Evolutionary conservation across 768 basidiomycete genomes (phyloP), one percentile per base, ranked within the genome.

Genomic region (Boletus reticulatus): DNA sequence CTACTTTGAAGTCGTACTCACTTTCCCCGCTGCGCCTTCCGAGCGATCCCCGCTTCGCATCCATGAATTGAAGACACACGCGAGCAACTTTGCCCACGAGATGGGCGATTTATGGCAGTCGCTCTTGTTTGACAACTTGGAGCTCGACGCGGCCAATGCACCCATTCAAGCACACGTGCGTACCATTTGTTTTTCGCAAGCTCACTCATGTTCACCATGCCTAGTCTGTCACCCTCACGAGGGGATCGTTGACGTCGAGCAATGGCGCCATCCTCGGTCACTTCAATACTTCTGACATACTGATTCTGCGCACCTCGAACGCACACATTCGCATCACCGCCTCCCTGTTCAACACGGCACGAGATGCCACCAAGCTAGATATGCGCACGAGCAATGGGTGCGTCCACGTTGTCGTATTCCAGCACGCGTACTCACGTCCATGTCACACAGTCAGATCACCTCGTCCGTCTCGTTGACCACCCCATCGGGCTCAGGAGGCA

Each of bases 251-350:
- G 31, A 55, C 31, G 4, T 66, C 78, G 27, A 63, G 56, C 10
- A 77, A 80, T 22, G 68, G 66, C 3, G 45, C 58, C 1, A 77
- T 80, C 55, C 22, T 17, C 3, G 79, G 79, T 20, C 65, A 67
- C n/a, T 75, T 76, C 60, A 75, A 70, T 53, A 55, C 70, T 0
- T 67, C 71, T 0, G 41, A 60, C 4, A 41, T 57, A 0, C 53
- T 80, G 6, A 47, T 50, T 1, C 57, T 80, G 27, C 29, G 24
- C 19, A 78, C 76, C 0, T 68, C 69, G 27, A 78, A 79, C 48
- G 68, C 61, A 4, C 61, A 45, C 2, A 74, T 79, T 45, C 58
- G 65, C 3, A 68, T 59, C 1, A 61, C 62, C 10, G 64, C 71
- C 3, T 60, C 53, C 4, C 59, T 78, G 2, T 50, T 63, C 29